Evolutionary conservation across 108 stramenopile genomes (phyloP).

Genomic region (Stephanodiscus triporus): DNA sequence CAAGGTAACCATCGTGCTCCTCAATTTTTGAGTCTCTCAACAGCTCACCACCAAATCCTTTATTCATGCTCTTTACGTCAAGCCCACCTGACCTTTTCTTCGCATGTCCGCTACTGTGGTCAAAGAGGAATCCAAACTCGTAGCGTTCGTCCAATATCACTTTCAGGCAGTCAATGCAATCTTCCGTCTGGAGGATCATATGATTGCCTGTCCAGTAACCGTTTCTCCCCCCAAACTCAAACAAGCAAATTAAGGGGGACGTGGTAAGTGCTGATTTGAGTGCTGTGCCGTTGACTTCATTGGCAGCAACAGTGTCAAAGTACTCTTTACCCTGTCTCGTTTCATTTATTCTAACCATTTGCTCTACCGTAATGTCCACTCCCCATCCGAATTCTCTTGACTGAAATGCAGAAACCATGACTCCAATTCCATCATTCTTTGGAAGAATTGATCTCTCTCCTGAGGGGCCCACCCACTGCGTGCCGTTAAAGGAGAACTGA

Average conservation of each 20-base stretch:
- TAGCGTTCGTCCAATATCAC: neutral
- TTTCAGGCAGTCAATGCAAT: neutral
- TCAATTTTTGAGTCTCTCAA: neutral
- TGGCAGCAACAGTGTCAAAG: neutral
- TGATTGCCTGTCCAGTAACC: conserved; percentile 23
- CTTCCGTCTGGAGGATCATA: conserved; percentile 13
- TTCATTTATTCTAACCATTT: neutral
- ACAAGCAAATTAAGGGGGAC: neutral
- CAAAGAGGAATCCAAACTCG: conserved; percentile 2
- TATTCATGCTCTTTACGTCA: neutral
- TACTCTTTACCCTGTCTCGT: too few species aligned
- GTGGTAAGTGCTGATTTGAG: neutral
- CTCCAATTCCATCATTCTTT: neutral
- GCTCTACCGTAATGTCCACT: neutral
- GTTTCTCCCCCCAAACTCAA: conserved; percentile 7
- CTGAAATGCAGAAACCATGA: conserved; percentile 8
- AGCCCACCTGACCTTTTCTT: neutral
- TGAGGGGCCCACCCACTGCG: neutral
- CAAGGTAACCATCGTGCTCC: neutral
- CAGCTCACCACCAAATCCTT: neutral
- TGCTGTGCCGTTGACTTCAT: neutral
- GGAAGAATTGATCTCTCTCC: neutral
- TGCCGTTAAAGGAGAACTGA: neutral
- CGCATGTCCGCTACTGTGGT: neutral
- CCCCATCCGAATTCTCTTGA: conserved; percentile 13